Percentiles rank a stretch among this genome's conserved stretches.
These are phyloP conservation scores for Gracilaria gracilis DNA, from an alignment of 23 red algal genomes.

Conservation along the genomic window DNA sequence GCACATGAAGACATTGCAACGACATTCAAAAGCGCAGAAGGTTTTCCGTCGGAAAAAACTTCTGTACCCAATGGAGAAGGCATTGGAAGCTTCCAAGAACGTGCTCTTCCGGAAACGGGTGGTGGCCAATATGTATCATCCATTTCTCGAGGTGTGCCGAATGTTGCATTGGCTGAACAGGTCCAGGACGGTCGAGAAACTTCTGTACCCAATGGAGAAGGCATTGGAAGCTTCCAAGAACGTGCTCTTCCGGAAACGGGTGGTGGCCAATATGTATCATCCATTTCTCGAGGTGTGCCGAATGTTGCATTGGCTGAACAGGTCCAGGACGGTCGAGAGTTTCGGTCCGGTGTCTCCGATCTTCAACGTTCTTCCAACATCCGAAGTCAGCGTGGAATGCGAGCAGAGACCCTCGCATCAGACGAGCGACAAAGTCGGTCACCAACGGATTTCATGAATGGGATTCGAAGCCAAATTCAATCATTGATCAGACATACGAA, in stretches of 20 bases:
- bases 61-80: not conserved
- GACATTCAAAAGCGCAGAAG: not conserved
- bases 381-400: not conserved
- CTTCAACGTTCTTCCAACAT: not conserved
- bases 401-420: not conserved
- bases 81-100: not conserved
- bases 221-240: not conserved
- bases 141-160: not conserved
- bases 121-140: not conserved
- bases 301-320: not conserved
- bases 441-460: conserved; percentile 3
- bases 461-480: conserved; percentile 6
- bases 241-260: not conserved
- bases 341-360: not conserved
- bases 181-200: not conserved
- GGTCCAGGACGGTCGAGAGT: not conserved
- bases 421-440: not conserved
- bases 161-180: not conserved
- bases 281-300: not conserved
- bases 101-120: not conserved
- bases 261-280: not conserved
- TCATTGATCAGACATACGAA: conserved; percentile 1
- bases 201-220: not conserved
- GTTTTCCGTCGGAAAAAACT: not conserved
- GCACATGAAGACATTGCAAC: not conserved